Percentiles rank a stretch among this genome's conserved stretches.
phyloP scores from a whole-genome alignment of 139 green algal species.

The Penium margaritaceum region DNA sequence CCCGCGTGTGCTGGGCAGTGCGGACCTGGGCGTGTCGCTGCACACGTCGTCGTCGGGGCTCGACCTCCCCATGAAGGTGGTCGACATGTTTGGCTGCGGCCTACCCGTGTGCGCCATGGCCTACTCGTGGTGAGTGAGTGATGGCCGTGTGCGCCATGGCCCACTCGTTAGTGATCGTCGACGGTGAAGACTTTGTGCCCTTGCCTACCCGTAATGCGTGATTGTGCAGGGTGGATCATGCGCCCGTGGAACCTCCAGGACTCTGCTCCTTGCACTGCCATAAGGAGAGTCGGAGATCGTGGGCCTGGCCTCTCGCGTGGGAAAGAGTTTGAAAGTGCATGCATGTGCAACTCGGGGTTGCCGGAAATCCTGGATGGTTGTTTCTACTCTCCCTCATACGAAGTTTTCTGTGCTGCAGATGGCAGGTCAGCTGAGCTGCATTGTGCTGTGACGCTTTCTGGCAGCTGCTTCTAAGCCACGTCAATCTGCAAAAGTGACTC shows the following conservation, averaged over 20 bases:
- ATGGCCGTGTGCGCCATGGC: too few relatives aligned
- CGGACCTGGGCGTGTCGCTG: conserved; percentile 84
- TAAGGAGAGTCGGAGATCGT: not conserved
- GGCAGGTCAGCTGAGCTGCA: not conserved
- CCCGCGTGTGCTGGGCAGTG: conserved; percentile 72
- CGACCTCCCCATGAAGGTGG: conserved; percentile 96
- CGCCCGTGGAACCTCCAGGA: not conserved
- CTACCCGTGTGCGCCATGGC: conserved; percentile 75
- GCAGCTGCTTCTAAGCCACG: not conserved
- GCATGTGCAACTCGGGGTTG: not conserved
- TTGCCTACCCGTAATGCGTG: not conserved
- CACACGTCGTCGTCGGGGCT: conserved; percentile 83
- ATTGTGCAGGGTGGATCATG: not conserved
- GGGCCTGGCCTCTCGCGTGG: too few relatives aligned
- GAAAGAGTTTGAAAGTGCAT: not conserved
- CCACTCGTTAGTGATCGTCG: conserved; percentile 4
- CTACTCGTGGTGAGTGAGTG: conserved; percentile 61
- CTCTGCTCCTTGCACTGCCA: not conserved
- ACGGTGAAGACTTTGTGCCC: not conserved
- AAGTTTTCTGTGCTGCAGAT: not conserved
- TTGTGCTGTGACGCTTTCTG: conserved; percentile 8
- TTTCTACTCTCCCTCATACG: not conserved
- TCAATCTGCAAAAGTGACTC: not conserved
- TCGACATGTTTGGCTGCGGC: conserved; percentile 93
- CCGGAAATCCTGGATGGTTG: not conserved